Percentiles rank a stretch among this genome's conserved stretches.
phyloP scores from a whole-genome alignment of 345 rosid genomes.

The Zanthoxylum bungeanum region DNA sequence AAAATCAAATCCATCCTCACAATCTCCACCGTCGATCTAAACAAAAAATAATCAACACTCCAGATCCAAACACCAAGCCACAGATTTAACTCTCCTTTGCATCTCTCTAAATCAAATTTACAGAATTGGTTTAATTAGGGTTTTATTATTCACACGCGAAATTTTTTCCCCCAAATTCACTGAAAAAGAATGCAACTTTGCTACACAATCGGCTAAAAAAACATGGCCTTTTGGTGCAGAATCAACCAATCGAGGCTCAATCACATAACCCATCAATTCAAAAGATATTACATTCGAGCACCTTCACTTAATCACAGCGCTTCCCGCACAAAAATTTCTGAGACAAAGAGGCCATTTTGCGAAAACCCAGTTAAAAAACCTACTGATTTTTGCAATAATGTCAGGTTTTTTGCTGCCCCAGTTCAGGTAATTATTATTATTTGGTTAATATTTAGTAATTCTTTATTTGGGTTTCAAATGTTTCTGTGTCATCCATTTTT shows the following conservation, averaged over 20 bases:
- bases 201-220: not conserved
- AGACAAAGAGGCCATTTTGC: conserved; percentile 14
- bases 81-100: no score
- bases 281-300: conserved; percentile 25
- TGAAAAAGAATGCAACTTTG: conserved; percentile 5
- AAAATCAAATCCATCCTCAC: not conserved
- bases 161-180: not conserved
- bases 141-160: not conserved
- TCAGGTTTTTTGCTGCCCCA: conserved; percentile 48
- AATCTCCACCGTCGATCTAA: not conserved
- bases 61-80: not conserved
- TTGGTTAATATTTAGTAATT: not conserved
- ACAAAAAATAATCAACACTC: not conserved
- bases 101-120: not conserved
- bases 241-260: conserved; percentile 33
- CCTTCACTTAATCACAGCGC: conserved; percentile 9
- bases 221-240: conserved; percentile 44
- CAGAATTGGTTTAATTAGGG: not conserved
- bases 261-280: conserved; percentile 24
- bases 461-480: not conserved
- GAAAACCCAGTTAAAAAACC: conserved; percentile 13
- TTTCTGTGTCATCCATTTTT: not conserved
- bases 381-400: conserved; percentile 25
- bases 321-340: conserved; percentile 4
- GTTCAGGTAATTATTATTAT: conserved; percentile 34